Evolutionary conservation across 495 filamentous ascomycete species (phyloP), one percentile per base, ranked within the genome.

Genomic region (Aspergillus asperescens): DNA sequence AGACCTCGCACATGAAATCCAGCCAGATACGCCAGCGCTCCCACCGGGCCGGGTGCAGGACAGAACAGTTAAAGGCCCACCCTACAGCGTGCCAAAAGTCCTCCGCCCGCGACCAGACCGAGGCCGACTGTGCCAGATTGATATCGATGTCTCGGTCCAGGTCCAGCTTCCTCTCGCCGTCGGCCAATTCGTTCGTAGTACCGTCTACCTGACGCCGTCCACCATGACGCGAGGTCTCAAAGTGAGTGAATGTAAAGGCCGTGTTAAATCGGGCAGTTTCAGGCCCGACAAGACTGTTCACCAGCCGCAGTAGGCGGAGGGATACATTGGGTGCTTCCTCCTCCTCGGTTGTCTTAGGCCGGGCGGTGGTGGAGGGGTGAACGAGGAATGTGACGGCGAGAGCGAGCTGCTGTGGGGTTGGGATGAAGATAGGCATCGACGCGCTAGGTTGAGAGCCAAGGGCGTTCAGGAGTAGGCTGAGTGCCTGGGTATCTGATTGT

Each of bases 61-160:
- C 77, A 13, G 89, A 89, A 69, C 93, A 98, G 58, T 90, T 91
- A 65, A 96, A 95, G 0, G 87, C 84, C 93, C 93, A 97, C 4
- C 93, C 93, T 1, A 92, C 82, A 0, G 86, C 78, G 34, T 86
- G 80, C 89, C 94, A 98, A 55, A 97, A 92, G 61, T 95, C 88
- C 22, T 86, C 81, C 0, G 84, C 88, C 16, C 80, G 76, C 13
- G 70, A 66, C 81, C 87, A 95, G 5, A 96, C 42, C 2, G 87
- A 81, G 8, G 81, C 80, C n/a, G 75, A 69, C 19, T 80, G 77
- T 1, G 81, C 84, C 23, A 91, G 67, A 0, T 78, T 32, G 23
- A 41, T 35, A 44, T 23, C 23, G 24, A 54, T 54, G 22, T 54
- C 39, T 13, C 42, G 32, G 42, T 47, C 73, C 13, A 77, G 67